Evolutionary conservation across 2,329 filamentous ascomycete genomes (phyloP), one percentile per base, ranked within the genome.

Genomic region (Helotiales sp.): DNA sequence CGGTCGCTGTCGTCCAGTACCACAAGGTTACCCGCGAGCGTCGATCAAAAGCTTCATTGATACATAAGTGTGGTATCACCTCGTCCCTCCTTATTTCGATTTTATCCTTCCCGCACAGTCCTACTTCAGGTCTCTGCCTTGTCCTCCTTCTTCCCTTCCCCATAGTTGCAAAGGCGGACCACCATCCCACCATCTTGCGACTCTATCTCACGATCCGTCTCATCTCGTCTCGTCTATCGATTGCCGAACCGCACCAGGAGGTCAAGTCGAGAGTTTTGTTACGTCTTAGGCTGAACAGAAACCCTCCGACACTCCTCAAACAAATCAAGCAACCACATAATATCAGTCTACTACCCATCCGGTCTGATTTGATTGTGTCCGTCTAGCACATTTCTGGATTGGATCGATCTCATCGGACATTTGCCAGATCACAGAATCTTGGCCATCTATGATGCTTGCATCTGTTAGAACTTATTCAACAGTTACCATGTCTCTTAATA

Each of bases 401-500:
- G 49, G 40, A 45, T 20, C 30, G 15, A 8, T n/a, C n/a, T n/a
- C n/a, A 55, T 70, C 62, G 50, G 49, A 22, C 47, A 60, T 60
- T 50, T 59, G 60, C 32, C 57, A 67, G 49, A 64, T 68, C 61
- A 68, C 61, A 45, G 30, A 65, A 70, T 69, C 65, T 71, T 57
- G 67, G 66, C 62, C 62, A 13, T 57, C 47, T 68, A 74, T 73
- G 66, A 75, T 76, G 72, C 67, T 75, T 67, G 69, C 70, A 68
- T 65, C 74, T 66, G 65, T 71, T 43, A 69, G 64, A 64, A 67
- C 71, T 34, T 73, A 65, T 58, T 63, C 71, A 63, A 61, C 74
- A 67, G 54, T 70, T 61, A 75, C 64, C 15, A 75, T 77, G 75
- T 74, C 75, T 66, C 64, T 73, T 30, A 61, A 68, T 55, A 47